Conservation (phyloP, 768 basidiomycete genomes). For the Megacollybia marginata region DNA sequence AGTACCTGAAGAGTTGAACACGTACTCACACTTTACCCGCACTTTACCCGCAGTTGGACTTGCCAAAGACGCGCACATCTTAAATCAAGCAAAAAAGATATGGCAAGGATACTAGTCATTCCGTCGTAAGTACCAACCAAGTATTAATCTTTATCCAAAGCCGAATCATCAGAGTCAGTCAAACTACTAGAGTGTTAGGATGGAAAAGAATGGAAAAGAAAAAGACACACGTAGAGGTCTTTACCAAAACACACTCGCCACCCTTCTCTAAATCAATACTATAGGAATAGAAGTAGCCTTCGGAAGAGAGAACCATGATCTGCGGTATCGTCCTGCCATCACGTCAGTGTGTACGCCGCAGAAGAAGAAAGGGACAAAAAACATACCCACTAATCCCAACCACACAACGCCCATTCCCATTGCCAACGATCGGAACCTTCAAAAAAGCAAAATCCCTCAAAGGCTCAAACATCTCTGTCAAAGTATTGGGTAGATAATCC, state of each 20-base stretch:
- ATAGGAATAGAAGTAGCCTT: constrained; percentile 94
- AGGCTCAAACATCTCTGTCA: constrained; percentile 98
- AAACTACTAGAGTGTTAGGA: no score
- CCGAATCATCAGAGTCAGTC: no score
- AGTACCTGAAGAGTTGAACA: no score
- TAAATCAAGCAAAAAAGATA: no score
- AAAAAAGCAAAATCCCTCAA: constrained; percentile 90
- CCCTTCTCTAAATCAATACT: constrained; percentile 94
- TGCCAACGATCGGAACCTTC: constrained; percentile 70
- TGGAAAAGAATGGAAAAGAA: neutral
- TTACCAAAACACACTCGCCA: constrained; percentile 91
- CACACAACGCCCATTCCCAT: constrained; percentile 49
- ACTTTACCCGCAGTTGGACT: no score
- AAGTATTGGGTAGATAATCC: constrained; percentile 77
- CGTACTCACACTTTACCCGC: no score
- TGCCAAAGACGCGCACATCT: no score
- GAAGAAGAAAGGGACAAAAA: neutral
- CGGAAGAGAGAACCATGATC: constrained; percentile 93
- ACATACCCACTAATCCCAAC: constrained; percentile 86
- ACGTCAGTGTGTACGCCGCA: neutral
- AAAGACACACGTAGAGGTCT: constrained; percentile 69
- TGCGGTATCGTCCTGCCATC: constrained; percentile 90
- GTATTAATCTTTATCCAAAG: no score
- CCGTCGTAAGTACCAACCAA: no score
- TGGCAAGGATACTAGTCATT: no score